A percentile compares a stretch with the other conserved stretches of the same genome.
phyloP scores from a whole-genome alignment of 78 protist species.

The Dictyostelium citrinum region DNA sequence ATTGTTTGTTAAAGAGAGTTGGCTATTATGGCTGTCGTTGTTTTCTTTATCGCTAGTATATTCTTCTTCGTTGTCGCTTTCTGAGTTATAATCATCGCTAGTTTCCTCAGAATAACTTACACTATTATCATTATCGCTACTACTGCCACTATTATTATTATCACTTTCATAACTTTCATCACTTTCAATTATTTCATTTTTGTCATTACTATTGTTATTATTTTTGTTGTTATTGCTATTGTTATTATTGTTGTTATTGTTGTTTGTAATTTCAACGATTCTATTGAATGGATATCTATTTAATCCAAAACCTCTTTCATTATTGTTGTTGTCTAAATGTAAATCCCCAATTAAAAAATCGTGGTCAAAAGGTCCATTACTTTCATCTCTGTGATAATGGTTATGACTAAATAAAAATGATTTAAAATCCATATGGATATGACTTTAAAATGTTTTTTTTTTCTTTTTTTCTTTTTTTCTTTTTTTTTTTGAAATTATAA shows the following conservation, averaged over 20 bases:
- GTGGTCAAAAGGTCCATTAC: background rate
- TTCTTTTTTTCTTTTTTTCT: background rate
- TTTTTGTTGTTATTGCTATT: background rate
- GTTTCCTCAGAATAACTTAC: background rate
- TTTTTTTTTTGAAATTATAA: no score
- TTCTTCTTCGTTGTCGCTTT: background rate
- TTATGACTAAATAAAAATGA: background rate
- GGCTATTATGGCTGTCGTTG: background rate
- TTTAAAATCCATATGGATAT: constrained; percentile 1
- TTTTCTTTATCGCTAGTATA: background rate
- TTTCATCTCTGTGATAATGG: background rate
- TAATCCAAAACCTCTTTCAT: background rate
- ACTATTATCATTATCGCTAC: background rate
- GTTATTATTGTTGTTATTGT: background rate
- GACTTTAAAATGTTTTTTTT: background rate
- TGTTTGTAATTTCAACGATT: background rate
- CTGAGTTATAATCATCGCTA: background rate
- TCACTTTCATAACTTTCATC: background rate
- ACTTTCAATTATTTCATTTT: background rate
- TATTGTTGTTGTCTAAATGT: background rate
- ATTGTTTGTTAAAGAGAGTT: background rate
- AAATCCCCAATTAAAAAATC: background rate
- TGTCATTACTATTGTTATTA: background rate
- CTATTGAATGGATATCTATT: background rate
- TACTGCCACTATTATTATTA: background rate